phyloP scores from a whole-genome alignment of 176 grass and related monocot genomes.

The Pontederia crassipes region DNA sequence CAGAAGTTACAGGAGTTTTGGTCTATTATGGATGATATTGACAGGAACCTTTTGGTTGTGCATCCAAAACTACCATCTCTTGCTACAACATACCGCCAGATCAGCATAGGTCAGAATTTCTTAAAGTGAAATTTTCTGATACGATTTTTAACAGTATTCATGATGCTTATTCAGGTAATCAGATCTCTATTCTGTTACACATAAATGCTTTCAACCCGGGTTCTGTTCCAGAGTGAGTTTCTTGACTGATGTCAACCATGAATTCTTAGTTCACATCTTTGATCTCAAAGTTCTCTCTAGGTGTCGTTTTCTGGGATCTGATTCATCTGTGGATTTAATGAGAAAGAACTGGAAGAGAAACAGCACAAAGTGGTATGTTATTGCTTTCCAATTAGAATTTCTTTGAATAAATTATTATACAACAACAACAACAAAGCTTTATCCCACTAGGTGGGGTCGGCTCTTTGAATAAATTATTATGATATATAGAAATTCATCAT shows the following conservation, averaged over 20 bases:
- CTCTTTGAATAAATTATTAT: too few species aligned
- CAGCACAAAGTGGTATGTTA: constrained; percentile 28
- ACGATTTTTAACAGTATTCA: neutral
- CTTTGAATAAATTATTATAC: neutral
- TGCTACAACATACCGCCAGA: constrained; percentile 35
- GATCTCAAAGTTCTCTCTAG: constrained; percentile 15
- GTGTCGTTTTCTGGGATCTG: constrained; percentile 29
- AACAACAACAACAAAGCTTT: neutral
- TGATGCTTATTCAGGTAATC: constrained; percentile 18
- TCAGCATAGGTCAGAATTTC: constrained; percentile 38
- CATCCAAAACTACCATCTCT: constrained; percentile 37
- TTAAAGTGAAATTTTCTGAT: neutral
- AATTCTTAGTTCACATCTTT: constrained; percentile 4
- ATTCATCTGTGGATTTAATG: constrained; percentile 21
- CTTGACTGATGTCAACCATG: neutral
- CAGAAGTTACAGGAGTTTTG: constrained; percentile 51
- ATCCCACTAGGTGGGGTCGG: neutral
- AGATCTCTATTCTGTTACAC: constrained; percentile 25
- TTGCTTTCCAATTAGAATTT: neutral
- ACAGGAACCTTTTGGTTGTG: constrained; percentile 52
- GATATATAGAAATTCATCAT: too few species aligned
- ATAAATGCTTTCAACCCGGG: constrained; percentile 10
- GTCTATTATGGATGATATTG: constrained; percentile 68
- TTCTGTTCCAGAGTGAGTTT: too few species aligned
- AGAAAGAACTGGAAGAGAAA: constrained; percentile 35